Evolutionary conservation across 352 stramenopile species (phyloP), one percentile per base, ranked within the genome.

Genomic region (Globisporangium lucens): DNA sequence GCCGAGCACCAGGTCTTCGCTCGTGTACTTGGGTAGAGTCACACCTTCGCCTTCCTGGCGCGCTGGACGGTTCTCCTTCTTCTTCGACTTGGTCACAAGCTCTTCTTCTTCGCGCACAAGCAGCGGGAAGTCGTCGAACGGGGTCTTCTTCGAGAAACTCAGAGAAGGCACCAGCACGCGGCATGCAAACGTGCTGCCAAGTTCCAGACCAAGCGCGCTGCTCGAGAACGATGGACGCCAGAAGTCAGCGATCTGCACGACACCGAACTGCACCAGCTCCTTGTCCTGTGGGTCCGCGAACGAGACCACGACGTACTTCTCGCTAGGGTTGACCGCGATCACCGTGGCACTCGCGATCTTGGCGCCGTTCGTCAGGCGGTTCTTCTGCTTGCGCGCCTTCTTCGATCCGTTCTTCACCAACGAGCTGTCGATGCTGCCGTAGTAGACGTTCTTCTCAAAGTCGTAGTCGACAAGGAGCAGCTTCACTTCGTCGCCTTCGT

Each of bases 381-480:
- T 69, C 65, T 78, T 77, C 63, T 89, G 80, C 69, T 93, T 93
- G 63, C 76, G 79, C 3, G 73, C 77, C 61, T 93, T 91, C 69
- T 91, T 94, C 0, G 77, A 76, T 35, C 84, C 79, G 30, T 57
- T 83, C 60, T 80, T 78, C 2, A 92, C 84, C 8, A 94, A 72
- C n/a, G 65, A 61, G 2, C 68, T 67, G 36, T 84, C 77, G 12
- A 78, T 68, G 27, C 72, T 64, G 10, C 76, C 89, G 53, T 86
- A 94, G 70, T 86, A 96, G 43, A 97, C 79, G 49, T 78, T 77
- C 77, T 95, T 97, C 33, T 89, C 89, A 56, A 90, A 90, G 66
- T 97, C 88, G 69, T 90, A 97, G 73, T 97, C 87, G 1, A 89
- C 85, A 2, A 95, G 74, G 15, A 91, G 63, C 52, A 97, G 49